Evolutionary conservation across 1,139 yeast species (phyloP), one percentile per base, ranked within the genome.

Genomic region (Suzukiozyma palmioleophila): DNA sequence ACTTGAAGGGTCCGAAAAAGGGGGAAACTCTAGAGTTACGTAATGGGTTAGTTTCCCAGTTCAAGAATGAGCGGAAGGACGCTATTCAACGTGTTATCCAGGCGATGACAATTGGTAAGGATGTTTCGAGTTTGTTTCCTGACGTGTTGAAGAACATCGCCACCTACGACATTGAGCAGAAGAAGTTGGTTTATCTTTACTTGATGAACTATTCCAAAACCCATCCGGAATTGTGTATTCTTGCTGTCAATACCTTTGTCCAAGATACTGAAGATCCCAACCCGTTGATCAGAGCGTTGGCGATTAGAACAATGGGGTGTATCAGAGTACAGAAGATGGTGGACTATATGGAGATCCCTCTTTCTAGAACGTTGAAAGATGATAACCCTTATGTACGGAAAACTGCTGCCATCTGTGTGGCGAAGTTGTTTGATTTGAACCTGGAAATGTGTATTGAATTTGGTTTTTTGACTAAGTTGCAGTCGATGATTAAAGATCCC

Each of bases 21-120:
- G 88, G 89, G 38, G 98, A 92, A 62, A 81, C 96, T 24, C 87
- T 78, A 53, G 98, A 92, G 63, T 76, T 92, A 55, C 79, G 89
- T 51, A 79, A 79, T 33, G 97, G 97, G 1, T 74, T 94, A 43
- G 97, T 92, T 4, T 88, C 97, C 11, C 97, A 88, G 62, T 94
- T 88, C 62, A 95, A 96, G 32, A 83, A 79, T 51, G 97, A 94
- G 51, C 72, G 96, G 45, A 94, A 92, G 60, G 98, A 94, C 61
- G 96, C 98, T 22, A 94, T 94, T 50, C 96, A 90, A 63, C 74
- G 96, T 43, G 96, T 95, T 18, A 94, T 94, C 55, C 95, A 94
- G 43, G 97, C 97, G 45, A 94, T 94, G 99, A 94, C 98, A 0
- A 79, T 90, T 26, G 98, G 98, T n/a, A 94, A 94, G 59, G 98